Conservation (phyloP, 2,329 filamentous ascomycete genomes). For the Pseudogymnoascus sp. region DNA sequence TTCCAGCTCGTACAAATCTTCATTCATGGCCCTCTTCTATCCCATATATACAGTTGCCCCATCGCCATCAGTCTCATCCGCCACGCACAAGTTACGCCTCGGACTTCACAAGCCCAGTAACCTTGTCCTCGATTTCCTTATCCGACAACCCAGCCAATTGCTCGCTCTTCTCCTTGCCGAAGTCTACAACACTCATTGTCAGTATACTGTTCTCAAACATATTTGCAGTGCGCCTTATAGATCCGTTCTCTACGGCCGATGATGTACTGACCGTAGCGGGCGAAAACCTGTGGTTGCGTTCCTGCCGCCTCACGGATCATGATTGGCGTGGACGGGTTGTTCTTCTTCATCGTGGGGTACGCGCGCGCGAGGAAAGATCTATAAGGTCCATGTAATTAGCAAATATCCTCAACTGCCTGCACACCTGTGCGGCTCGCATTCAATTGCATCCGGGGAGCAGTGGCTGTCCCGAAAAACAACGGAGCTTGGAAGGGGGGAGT, state of each 20-base stretch:
- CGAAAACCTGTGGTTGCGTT: slow-evolving; percentile 78
- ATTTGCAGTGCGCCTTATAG: not conserved
- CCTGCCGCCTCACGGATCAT: slow-evolving; percentile 86
- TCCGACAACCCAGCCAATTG: slow-evolving; percentile 57
- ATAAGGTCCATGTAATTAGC: slow-evolving; percentile 8
- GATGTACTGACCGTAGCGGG: slow-evolving; percentile 68
- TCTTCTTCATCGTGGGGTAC: slow-evolving; percentile 99
- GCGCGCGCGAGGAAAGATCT: slow-evolving; percentile 85
- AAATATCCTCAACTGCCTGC: slow-evolving; percentile 1
- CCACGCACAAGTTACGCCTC: slow-evolving; percentile 24
- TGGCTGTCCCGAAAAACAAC: slow-evolving; percentile 1
- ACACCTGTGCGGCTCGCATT: not conserved
- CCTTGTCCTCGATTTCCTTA: slow-evolving; percentile 62
- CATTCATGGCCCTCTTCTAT: slow-evolving; percentile 5
- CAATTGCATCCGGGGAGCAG: not conserved
- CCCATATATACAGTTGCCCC: slow-evolving; percentile 1
- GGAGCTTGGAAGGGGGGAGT: slow-evolving; percentile 16
- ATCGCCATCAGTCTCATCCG: not conserved
- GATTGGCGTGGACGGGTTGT: slow-evolving; percentile 91
- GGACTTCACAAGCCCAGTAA: slow-evolving; percentile 54
- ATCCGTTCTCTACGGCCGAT: not conserved
- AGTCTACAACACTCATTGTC: slow-evolving; percentile 39
- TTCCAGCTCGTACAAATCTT: not conserved
- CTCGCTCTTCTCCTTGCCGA: slow-evolving; percentile 61
- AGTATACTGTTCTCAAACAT: slow-evolving; percentile 16